These are phyloP conservation scores for Staphylotrichum tortipilum DNA, from an alignment of 495 filamentous ascomycete species.

Conservation along the genomic window DNA sequence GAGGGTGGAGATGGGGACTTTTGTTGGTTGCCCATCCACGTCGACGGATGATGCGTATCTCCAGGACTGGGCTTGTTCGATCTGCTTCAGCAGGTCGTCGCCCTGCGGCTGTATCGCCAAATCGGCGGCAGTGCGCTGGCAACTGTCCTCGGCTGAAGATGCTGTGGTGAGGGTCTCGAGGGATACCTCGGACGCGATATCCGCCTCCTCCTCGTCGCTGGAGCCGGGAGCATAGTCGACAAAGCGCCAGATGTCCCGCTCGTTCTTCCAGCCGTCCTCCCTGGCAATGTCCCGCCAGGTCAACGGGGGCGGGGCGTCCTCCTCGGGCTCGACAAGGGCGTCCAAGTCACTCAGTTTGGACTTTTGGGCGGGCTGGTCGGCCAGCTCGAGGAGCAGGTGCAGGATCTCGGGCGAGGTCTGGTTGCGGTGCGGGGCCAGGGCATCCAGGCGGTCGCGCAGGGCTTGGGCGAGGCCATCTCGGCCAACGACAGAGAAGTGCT, in stretches of 20 bases:
- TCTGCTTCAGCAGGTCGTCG: constrained; percentile 36
- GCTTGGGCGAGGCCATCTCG: constrained; percentile 75
- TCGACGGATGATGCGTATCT: constrained; percentile 27
- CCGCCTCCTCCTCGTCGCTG: constrained; percentile 43
- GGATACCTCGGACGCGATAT: constrained; percentile 26
- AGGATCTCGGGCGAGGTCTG: constrained; percentile 72
- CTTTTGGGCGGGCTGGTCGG: constrained; percentile 67
- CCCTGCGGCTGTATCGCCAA: constrained; percentile 26
- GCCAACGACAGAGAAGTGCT: constrained; percentile 75
- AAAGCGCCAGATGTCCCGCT: constrained; percentile 68
- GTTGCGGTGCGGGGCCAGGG: constrained; percentile 43
- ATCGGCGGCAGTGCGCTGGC: constrained; percentile 30
- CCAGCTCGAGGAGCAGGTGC: constrained; percentile 69
- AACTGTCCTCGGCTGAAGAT: constrained; percentile 27
- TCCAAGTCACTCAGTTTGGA: constrained; percentile 56
- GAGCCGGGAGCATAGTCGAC: constrained; percentile 66
- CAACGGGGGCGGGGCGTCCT: constrained; percentile 37
- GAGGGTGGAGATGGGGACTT: constrained; percentile 55
- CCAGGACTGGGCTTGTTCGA: constrained; percentile 61
- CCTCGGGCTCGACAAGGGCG: constrained; percentile 35
- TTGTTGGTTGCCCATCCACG: constrained; percentile 26
- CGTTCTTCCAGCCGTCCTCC: constrained; percentile 60
- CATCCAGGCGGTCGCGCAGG: constrained; percentile 52
- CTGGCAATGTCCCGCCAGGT: constrained; percentile 69
- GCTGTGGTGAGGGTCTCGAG: constrained; percentile 18